Evolutionary conservation across 345 rosid genomes (phyloP).

Genomic region (Acer yangbiense): DNA sequence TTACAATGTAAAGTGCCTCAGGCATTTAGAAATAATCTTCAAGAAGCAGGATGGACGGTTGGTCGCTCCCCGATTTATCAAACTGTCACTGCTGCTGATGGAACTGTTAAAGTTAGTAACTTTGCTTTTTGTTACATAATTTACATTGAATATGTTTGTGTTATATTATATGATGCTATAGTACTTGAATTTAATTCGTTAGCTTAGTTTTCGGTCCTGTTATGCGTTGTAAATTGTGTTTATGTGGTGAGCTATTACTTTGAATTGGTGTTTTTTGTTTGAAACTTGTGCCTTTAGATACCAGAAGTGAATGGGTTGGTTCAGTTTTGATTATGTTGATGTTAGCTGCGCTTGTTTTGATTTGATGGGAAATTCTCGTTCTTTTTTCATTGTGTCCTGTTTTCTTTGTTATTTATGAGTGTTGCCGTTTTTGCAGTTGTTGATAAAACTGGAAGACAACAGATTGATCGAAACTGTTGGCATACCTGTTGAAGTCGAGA

Average conservation of each 20-base stretch:
- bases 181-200: not conserved
- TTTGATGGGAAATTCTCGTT: no score
- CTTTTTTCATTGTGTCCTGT: not conserved
- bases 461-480: constrained; percentile 96
- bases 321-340: no score
- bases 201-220: not conserved
- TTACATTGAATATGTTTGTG: not conserved
- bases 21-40: constrained; percentile 76
- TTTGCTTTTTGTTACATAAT: not conserved
- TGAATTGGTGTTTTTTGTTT: no score
- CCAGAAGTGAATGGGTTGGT: no score
- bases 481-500: constrained; percentile 80
- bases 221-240: no score
- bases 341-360: no score
- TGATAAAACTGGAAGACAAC: constrained; percentile 82
- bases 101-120: constrained; percentile 76
- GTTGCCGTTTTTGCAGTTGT: constrained; percentile 45
- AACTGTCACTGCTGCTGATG: constrained; percentile 83
- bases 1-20: constrained; percentile 59
- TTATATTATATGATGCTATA: not conserved
- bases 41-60: constrained; percentile 82
- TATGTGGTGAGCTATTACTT: no score
- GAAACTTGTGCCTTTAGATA: no score
- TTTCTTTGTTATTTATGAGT: not conserved
- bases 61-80: constrained; percentile 76